Percentiles rank a stretch among this genome's conserved stretches.
Conservation (phyloP, 2,329 filamentous ascomycete genomes). For the Botrytis sinoallii region DNA sequence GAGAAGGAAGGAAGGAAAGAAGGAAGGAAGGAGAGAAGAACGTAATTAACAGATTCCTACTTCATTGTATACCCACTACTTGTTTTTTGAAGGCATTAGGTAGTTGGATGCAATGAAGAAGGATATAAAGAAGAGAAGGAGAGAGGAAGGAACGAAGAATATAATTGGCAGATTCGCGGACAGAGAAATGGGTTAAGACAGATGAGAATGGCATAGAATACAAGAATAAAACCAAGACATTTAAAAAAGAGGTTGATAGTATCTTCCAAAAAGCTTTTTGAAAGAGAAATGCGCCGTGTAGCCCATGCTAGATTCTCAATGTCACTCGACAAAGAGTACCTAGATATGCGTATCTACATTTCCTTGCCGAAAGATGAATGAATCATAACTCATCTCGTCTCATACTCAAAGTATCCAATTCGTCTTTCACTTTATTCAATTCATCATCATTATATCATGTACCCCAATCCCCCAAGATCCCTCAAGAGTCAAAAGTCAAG, state of each 20-base stretch:
- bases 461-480: neutral
- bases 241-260: neutral
- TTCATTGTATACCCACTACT: neutral
- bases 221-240: neutral
- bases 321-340: neutral
- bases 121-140: too few species aligned
- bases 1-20: too few species aligned
- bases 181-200: neutral
- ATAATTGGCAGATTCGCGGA: neutral
- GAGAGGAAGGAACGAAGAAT: neutral
- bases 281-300: neutral
- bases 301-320: neutral
- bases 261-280: neutral
- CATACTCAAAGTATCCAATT: neutral
- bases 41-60: neutral
- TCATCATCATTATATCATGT: neutral
- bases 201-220: neutral
- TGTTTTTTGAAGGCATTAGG: neutral
- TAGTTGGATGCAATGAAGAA: neutral
- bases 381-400: neutral
- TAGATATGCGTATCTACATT: neutral
- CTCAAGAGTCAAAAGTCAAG: neutral
- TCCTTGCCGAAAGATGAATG: neutral
- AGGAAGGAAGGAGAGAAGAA: neutral
- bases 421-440: neutral